These are phyloP conservation scores for Podospora comata DNA, from an alignment of 495 filamentous ascomycete genomes.

Conservation along the genomic window DNA sequence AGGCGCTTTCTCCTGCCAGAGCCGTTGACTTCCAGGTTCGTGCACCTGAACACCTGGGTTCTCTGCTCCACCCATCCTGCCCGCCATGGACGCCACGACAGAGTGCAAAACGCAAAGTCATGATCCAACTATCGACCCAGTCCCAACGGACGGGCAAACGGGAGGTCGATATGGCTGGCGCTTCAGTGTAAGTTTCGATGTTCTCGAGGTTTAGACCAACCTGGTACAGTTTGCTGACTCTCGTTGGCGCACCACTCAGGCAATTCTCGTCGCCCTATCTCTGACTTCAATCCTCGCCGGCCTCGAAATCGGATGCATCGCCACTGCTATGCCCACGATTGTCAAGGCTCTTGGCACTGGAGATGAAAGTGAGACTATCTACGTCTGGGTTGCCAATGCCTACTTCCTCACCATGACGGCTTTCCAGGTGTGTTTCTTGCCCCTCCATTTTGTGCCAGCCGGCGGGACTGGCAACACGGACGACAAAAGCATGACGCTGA, in stretches of 20 bases:
- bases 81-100: neutral
- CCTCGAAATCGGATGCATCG: slow-evolving; percentile 2
- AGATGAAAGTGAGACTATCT: neutral
- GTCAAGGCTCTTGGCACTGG: neutral
- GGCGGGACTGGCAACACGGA: too few relatives aligned
- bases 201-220: neutral
- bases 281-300: slow-evolving; percentile 3
- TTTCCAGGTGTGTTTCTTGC: slow-evolving; percentile 2
- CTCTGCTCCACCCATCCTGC: neutral
- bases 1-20: neutral
- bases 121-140: neutral
- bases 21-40: neutral
- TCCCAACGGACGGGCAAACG: neutral
- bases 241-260: neutral
- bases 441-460: neutral
- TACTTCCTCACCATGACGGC: slow-evolving; percentile 13
- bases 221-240: neutral
- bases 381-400: slow-evolving; percentile 6
- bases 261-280: slow-evolving; percentile 1
- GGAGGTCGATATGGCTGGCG: neutral
- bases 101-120: neutral
- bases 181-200: neutral
- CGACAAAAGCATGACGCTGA: neutral
- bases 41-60: neutral
- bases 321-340: slow-evolving; percentile 7